These are phyloP conservation scores for Phytopythium ostracodes DNA, from an alignment of 352 stramenopile species.

Conservation along the genomic window DNA sequence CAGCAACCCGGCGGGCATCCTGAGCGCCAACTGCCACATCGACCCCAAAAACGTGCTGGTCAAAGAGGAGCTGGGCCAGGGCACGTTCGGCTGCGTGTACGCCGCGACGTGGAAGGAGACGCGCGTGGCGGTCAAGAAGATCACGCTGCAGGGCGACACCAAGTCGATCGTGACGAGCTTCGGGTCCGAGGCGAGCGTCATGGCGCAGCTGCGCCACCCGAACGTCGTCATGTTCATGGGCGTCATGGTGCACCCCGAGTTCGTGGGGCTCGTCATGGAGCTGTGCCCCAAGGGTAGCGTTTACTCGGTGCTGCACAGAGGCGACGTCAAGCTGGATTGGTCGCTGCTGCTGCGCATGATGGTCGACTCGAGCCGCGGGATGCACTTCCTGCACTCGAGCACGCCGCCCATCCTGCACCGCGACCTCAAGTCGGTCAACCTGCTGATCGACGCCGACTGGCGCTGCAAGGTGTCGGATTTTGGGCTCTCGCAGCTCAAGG, in stretches of 20 bases:
- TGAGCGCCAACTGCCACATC: constrained; percentile 82
- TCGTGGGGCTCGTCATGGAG: constrained; percentile 87
- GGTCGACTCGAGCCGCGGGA: constrained; percentile 81
- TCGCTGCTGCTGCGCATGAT: constrained; percentile 83
- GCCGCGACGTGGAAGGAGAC: constrained; percentile 80
- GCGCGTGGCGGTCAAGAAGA: constrained; percentile 81
- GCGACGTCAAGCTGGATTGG: constrained; percentile 84
- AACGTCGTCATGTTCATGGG: constrained; percentile 92
- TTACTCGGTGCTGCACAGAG: constrained; percentile 75
- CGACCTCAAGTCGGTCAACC: constrained; percentile 89
- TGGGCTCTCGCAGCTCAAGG: constrained; percentile 83
- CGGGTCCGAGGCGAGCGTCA: constrained; percentile 74
- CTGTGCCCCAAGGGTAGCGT: constrained; percentile 84
- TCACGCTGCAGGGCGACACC: constrained; percentile 72
- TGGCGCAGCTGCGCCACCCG: constrained; percentile 78
- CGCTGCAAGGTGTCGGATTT: constrained; percentile 90
- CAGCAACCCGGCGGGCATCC: constrained; percentile 38
- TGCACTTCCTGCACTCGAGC: constrained; percentile 91
- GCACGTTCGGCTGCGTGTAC: constrained; percentile 77
- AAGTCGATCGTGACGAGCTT: constrained; percentile 84
- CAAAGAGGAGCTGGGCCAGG: constrained; percentile 73
- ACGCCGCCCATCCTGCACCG: constrained; percentile 86
- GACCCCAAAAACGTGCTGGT: constrained; percentile 78
- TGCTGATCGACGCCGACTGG: constrained; percentile 87
- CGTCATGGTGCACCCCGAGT: constrained; percentile 84